Evolutionary conservation across 176 grass and related monocot genomes (phyloP).

Genomic region (Oryza longistaminata): DNA sequence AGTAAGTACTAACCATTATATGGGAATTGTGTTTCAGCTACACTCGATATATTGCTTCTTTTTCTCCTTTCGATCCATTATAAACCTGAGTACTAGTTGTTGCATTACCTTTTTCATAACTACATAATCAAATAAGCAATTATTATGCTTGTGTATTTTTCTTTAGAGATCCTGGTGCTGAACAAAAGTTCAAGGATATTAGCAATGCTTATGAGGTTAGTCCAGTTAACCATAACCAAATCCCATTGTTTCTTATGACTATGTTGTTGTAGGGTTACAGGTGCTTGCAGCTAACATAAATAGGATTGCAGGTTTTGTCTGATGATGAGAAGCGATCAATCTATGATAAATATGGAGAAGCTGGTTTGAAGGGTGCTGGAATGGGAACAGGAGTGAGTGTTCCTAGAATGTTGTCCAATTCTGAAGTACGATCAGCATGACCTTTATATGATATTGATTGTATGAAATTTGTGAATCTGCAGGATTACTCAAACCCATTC

Average conservation of each 20-base stretch:
- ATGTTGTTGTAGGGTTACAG: slow-evolving; percentile 4
- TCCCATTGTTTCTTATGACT: slow-evolving; percentile 11
- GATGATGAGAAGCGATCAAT: slow-evolving; percentile 94
- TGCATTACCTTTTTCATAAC: slow-evolving; percentile 26
- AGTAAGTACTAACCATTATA: slow-evolving; percentile 56
- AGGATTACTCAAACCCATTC: slow-evolving; percentile 95
- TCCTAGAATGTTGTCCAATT: slow-evolving; percentile 25
- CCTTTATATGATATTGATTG: slow-evolving; percentile 15
- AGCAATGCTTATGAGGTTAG: slow-evolving; percentile 98
- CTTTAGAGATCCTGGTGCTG: slow-evolving; percentile 88
- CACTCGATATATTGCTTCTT: neutral
- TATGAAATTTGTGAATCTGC: slow-evolving; percentile 33
- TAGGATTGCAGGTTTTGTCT: slow-evolving; percentile 61
- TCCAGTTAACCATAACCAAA: slow-evolving; percentile 12
- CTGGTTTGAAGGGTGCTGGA: slow-evolving; percentile 90
- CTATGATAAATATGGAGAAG: slow-evolving; percentile 99
- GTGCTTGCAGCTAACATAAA: slow-evolving; percentile 23
- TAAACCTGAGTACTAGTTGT: slow-evolving; percentile 1
- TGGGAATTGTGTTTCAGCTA: neutral
- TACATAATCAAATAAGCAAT: slow-evolving; percentile 7
- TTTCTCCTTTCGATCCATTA: slow-evolving; percentile 8
- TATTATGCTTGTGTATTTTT: slow-evolving; percentile 30
- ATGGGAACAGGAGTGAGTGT: slow-evolving; percentile 92
- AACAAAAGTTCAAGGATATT: slow-evolving; percentile 97
- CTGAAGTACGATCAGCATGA: slow-evolving; percentile 7